These are phyloP conservation scores for Curvularia sp. DNA, from an alignment of 2,329 filamentous ascomycete genomes.

Conservation along the genomic window DNA sequence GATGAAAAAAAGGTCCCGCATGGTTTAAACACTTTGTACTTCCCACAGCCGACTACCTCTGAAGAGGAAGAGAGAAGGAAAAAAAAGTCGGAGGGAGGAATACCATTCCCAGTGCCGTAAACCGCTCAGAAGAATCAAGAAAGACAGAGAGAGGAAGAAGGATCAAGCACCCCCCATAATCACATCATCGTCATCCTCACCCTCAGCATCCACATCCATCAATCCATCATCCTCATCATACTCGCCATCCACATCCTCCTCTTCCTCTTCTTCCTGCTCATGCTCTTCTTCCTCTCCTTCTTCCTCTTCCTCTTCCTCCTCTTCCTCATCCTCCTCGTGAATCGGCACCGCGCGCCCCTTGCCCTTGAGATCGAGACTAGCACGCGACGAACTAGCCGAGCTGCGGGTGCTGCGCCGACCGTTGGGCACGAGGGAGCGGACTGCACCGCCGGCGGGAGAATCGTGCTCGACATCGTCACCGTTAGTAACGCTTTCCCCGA, in stretches of 20 bases:
- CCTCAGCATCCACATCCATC: conserved; percentile 23
- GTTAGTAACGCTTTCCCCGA: conserved; percentile 51
- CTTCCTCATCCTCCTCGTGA: conserved; percentile 43
- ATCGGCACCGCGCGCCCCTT: conserved; percentile 37
- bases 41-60: no score
- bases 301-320: conserved; percentile 35
- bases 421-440: conserved; percentile 33
- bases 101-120: no score
- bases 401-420: conserved; percentile 41
- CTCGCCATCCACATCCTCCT: conserved; percentile 29
- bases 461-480: conserved; percentile 41
- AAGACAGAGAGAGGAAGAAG: background rate
- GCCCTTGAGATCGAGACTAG: conserved; percentile 35
- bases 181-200: conserved; percentile 42
- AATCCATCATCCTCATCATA: conserved; percentile 20
- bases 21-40: no score
- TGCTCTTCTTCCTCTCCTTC: conserved; percentile 21
- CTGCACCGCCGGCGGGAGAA: conserved; percentile 24
- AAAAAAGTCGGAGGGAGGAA: no score
- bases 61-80: no score
- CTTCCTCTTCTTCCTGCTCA: conserved; percentile 12
- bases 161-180: conserved; percentile 17
- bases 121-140: background rate
- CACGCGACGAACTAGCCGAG: conserved; percentile 38
- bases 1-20: no score